phyloP scores from a whole-genome alignment of 2,329 filamentous ascomycete genomes.

The Aspergillus transmontanensis region DNA sequence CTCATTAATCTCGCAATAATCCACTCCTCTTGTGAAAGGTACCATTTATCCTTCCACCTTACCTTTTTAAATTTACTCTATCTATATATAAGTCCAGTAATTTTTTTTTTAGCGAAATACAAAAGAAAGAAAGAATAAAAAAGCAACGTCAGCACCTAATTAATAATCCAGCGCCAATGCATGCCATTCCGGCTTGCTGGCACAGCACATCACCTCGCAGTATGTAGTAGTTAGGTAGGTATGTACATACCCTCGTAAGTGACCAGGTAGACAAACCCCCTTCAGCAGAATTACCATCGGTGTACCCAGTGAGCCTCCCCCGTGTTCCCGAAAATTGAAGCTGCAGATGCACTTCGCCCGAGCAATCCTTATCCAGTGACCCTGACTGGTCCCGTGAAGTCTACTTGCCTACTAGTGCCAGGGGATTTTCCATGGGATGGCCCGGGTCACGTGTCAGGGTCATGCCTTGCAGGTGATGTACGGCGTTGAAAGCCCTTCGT shows the following conservation, averaged over 20 bases:
- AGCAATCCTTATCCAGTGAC: neutral
- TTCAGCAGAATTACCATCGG: neutral
- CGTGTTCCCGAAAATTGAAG: neutral
- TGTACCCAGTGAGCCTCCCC: constrained; percentile 1
- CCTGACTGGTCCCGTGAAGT: constrained; percentile 1
- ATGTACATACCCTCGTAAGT: neutral
- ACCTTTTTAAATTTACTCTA: neutral
- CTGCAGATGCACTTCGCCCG: neutral
- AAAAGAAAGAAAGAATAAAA: neutral
- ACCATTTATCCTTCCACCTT: neutral
- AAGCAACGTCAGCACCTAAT: neutral
- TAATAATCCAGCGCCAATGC: neutral
- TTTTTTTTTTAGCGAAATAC: too few relatives aligned
- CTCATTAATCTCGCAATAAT: constrained; percentile 4
- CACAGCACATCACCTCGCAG: neutral
- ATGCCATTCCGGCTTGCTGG: neutral
- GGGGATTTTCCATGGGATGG: neutral
- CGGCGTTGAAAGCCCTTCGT: neutral
- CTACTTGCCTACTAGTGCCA: neutral
- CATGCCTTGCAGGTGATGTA: neutral
- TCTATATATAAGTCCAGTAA: neutral
- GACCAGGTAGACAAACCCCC: neutral
- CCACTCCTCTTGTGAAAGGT: neutral
- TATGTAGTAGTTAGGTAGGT: neutral
- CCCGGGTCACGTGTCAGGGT: neutral